Evolutionary conservation across 495 filamentous ascomycete species (phyloP).

Genomic region (Cudoniella acicularis): DNA sequence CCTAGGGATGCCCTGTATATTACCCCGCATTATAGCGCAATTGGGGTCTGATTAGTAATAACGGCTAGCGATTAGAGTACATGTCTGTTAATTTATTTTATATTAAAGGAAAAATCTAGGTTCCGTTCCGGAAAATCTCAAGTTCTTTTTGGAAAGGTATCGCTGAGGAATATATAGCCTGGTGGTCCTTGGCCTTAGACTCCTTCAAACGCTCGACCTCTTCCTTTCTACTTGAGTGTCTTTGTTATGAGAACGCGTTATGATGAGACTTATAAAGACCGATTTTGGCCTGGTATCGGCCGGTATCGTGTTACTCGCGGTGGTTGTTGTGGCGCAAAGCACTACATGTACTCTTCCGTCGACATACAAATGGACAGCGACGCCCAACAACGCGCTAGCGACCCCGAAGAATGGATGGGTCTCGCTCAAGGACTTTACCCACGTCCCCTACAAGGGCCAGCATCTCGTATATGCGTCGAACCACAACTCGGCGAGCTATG

Average conservation of each 20-base stretch:
- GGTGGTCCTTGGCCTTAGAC: background rate
- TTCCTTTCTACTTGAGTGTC: background rate
- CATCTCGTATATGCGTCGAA: constrained; percentile 50
- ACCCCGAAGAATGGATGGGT: constrained; percentile 46
- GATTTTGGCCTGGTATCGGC: background rate
- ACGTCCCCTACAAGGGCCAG: constrained; percentile 46
- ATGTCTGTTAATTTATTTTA: background rate
- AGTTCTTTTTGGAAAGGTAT: too few species aligned
- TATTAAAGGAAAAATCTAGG: background rate
- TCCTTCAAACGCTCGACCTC: background rate
- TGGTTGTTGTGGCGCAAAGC: background rate
- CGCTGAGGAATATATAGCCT: background rate
- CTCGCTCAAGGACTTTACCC: constrained; percentile 56
- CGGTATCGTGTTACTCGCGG: background rate
- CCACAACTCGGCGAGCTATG: constrained; percentile 35
- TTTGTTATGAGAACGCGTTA: background rate
- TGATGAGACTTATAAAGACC: constrained; percentile 2
- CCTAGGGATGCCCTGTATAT: background rate
- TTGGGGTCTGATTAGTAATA: background rate
- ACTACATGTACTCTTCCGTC: constrained; percentile 52
- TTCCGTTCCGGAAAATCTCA: background rate
- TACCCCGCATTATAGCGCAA: background rate
- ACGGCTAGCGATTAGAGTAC: background rate
- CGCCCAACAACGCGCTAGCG: constrained; percentile 37
- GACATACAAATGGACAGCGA: constrained; percentile 46